phyloP scores from a whole-genome alignment of 2,329 filamentous ascomycete species.

The Exutisphaerella laricina region DNA sequence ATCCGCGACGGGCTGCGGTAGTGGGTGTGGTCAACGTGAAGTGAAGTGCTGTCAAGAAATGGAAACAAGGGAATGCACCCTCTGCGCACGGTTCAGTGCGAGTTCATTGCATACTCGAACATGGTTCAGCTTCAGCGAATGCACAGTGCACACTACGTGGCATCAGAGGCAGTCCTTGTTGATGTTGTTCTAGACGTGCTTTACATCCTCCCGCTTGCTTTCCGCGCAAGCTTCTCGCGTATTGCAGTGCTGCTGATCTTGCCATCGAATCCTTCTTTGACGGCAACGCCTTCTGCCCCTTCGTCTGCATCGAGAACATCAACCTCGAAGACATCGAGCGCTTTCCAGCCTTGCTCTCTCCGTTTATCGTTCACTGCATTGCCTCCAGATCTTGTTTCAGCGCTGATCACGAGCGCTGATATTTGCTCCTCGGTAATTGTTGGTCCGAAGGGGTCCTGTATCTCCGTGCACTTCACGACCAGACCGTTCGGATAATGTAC shows the following conservation, averaged over 20 bases:
- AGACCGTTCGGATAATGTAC: slow-evolving; percentile 59
- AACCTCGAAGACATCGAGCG: slow-evolving; percentile 78
- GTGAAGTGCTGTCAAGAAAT: too few species aligned
- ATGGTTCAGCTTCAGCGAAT: too few species aligned
- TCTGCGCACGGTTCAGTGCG: too few species aligned
- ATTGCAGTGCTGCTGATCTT: slow-evolving; percentile 95
- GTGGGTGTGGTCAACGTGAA: too few species aligned
- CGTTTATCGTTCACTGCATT: slow-evolving; percentile 81
- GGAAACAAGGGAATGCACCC: too few species aligned
- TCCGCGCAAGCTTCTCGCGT: slow-evolving; percentile 29
- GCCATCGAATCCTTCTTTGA: slow-evolving; percentile 59
- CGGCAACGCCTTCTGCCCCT: slow-evolving; percentile 32
- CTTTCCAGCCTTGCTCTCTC: slow-evolving; percentile 66
- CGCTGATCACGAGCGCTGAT: slow-evolving; percentile 76
- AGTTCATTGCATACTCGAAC: too few species aligned
- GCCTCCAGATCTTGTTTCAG: slow-evolving; percentile 79
- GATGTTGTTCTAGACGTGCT: too few species aligned
- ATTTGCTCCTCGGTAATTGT: slow-evolving; percentile 78
- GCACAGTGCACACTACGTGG: too few species aligned
- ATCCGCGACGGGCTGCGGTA: too few species aligned
- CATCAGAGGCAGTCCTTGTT: too few species aligned
- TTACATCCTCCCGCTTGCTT: slow-evolving; percentile 17
- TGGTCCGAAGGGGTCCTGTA: slow-evolving; percentile 83
- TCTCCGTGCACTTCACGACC: slow-evolving; percentile 71
- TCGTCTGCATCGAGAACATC: slow-evolving; percentile 70